These are phyloP conservation scores for Aureobasidium sp. DNA, from an alignment of 2,329 filamentous ascomycete genomes.

Conservation along the genomic window DNA sequence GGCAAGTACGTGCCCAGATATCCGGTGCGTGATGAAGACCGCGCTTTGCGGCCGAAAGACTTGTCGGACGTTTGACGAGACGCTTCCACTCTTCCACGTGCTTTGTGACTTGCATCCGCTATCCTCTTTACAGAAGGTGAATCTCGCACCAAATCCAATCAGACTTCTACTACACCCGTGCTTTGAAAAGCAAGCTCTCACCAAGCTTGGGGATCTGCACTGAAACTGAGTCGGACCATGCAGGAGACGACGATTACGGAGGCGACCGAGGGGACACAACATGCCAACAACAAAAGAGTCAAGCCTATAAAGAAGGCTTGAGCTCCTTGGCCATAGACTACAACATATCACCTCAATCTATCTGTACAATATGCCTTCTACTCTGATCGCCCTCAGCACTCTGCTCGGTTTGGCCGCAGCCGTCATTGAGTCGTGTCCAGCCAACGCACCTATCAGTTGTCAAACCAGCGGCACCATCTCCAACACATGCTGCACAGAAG, in stretches of 20 bases:
- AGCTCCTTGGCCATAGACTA: neutral
- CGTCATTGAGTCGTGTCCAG: neutral
- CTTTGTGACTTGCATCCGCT: neutral
- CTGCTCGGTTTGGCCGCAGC: neutral
- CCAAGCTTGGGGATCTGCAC: neutral
- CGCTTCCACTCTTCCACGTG: slow-evolving; percentile 1
- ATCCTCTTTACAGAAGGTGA: slow-evolving; percentile 3
- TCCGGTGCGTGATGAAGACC: neutral
- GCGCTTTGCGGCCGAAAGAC: neutral
- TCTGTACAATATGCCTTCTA: neutral
- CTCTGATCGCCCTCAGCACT: neutral
- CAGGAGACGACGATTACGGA: slow-evolving; percentile 1
- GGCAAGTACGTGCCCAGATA: neutral
- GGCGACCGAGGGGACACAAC: neutral
- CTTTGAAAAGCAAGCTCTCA: neutral
- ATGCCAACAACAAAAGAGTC: neutral
- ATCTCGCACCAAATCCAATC: neutral
- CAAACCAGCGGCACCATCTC: slow-evolving; percentile 27
- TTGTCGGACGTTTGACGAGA: neutral
- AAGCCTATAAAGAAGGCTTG: slow-evolving; percentile 4
- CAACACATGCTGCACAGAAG: slow-evolving; percentile 63
- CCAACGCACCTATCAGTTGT: slow-evolving; percentile 8
- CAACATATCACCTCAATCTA: neutral
- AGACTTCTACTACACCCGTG: neutral
- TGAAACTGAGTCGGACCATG: neutral